Percentiles rank a stretch among this genome's conserved stretches.
These are phyloP conservation scores for Hsuehochloa calcarea DNA, from an alignment of 176 grass and related monocot species.

Conservation along the genomic window DNA sequence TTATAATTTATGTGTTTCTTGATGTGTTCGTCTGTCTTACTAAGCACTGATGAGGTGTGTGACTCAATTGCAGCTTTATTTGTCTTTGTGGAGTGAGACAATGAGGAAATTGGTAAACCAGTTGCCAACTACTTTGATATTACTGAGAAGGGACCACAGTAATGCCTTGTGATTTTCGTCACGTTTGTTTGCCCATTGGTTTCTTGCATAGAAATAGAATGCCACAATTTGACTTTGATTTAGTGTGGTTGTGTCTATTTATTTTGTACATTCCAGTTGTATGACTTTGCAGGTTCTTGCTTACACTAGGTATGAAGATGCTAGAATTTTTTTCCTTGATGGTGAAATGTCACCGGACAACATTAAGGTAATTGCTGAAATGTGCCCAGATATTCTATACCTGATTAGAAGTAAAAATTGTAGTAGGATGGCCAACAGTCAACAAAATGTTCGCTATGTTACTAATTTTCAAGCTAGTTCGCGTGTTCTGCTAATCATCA, in stretches of 20 bases:
- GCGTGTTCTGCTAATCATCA: background rate
- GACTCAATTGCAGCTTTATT: slow-evolving; percentile 69
- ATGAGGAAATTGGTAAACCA: slow-evolving; percentile 79
- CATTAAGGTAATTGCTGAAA: slow-evolving; percentile 57
- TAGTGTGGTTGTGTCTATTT: background rate
- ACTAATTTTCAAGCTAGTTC: background rate
- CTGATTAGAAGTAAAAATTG: background rate
- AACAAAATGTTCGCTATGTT: background rate
- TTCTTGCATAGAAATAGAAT: background rate
- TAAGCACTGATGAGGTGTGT: background rate
- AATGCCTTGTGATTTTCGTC: background rate
- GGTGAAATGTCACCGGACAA: slow-evolving; percentile 56
- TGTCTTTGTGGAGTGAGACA: slow-evolving; percentile 82
- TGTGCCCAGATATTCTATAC: background rate
- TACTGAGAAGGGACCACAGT: slow-evolving; percentile 66
- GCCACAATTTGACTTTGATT: background rate
- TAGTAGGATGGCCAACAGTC: background rate
- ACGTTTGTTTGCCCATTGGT: background rate
- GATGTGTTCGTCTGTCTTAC: background rate
- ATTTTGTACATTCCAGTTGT: background rate
- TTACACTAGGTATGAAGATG: slow-evolving; percentile 88
- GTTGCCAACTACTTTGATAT: slow-evolving; percentile 90
- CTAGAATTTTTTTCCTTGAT: slow-evolving; percentile 69
- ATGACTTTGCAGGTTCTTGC: slow-evolving; percentile 68
- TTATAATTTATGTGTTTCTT: background rate